Evolutionary conservation across 306 rosid species (phyloP), one percentile per base, ranked within the genome.

Genomic region (Gastrolobium villosum): DNA sequence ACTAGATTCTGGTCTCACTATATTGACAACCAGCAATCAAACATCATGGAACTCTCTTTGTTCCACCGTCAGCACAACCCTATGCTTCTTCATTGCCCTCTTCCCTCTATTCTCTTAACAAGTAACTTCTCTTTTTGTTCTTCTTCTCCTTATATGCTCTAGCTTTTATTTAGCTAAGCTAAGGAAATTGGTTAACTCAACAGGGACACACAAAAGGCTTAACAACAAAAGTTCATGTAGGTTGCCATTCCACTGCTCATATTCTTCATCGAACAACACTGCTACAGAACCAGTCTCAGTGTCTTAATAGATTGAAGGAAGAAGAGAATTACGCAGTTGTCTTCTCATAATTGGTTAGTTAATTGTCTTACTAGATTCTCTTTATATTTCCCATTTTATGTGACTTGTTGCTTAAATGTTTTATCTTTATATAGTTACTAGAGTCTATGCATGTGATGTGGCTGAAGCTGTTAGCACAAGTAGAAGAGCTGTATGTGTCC

Each of bases 181-280:
- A 50, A 79, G 70, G 61, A 60, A 7, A 53, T 50, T 84, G 31
- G 20, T 64, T 76, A 41, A 64, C 39, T 84, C 34, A 73, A 72
- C 91, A 92, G 98, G 91, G 54, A 85, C 88, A 89, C 93, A 83
- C 40, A 86, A 64, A 76, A 83, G 75, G 40, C 77, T 70, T 46
- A 2, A 65, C 55, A 79, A 77, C 62, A 87, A 85, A 86, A 72
- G 49, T 44, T 44, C 49, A 44, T 44, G 7, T 2, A 44, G 49
- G 37, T 35, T 35, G 4, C 37, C 37, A 35, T 35, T 2, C 4
- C 4, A 4, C 37, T 35, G 3, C 37, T 35, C 37, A 35, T 35
- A 35, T 35, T 35, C 37, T 35, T 35, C 37, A 2, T 35, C 37
- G 37, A 4, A 35, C 4, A 35, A 35, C 2, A 35, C 37, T 35